phyloP scores from a whole-genome alignment of 768 basidiomycete species.

The Lactarius trivialis region DNA sequence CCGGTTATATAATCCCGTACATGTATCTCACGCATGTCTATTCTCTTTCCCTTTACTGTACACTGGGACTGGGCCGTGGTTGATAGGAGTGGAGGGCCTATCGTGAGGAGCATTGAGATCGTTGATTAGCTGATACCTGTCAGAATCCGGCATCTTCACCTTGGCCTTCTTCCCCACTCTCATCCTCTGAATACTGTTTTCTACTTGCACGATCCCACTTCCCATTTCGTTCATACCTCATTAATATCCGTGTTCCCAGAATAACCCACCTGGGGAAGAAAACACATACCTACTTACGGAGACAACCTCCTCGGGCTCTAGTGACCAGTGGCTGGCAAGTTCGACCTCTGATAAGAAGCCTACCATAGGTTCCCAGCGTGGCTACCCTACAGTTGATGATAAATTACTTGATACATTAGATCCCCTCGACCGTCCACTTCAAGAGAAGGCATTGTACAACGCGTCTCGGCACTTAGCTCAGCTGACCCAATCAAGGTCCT shows the following conservation, averaged over 20 bases:
- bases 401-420: constrained; percentile 16
- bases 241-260: background rate
- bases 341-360: background rate
- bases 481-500: constrained; percentile 17
- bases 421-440: background rate
- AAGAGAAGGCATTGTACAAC: background rate
- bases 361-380: background rate
- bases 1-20: no score
- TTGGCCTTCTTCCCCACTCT: no score
- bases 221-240: background rate
- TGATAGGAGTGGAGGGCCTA: no score
- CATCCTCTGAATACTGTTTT: no score
- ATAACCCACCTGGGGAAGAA: background rate
- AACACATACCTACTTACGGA: background rate
- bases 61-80: no score
- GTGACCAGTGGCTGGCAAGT: background rate
- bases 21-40: no score
- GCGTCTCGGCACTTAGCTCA: background rate
- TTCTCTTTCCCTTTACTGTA: no score
- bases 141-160: no score
- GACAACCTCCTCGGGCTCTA: background rate
- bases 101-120: no score
- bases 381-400: background rate
- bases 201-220: background rate
- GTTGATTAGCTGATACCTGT: no score